A percentile compares a stretch with the other conserved stretches of the same genome.
phyloP scores from a whole-genome alignment of 495 filamentous ascomycete genomes.

The Xylaria nigripes region DNA sequence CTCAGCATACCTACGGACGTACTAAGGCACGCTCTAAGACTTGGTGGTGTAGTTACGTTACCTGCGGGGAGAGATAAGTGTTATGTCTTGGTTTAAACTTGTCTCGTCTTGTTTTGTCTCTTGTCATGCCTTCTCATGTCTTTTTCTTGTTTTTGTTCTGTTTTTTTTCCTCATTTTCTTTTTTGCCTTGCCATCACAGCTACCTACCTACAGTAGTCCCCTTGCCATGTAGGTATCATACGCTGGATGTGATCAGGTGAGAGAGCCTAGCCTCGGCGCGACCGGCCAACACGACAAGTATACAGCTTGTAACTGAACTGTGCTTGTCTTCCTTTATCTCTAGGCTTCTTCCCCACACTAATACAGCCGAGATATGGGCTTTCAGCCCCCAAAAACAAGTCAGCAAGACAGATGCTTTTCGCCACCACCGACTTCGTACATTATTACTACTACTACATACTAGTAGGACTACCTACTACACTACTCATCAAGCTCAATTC shows the following conservation, averaged over 20 bases:
- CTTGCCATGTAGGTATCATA: not conserved
- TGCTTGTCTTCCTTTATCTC: not conserved
- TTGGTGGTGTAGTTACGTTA: too few species aligned
- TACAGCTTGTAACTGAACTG: not conserved
- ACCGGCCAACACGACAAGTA: not conserved
- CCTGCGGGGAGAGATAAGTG: too few species aligned
- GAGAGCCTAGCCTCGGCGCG: conserved; percentile 11
- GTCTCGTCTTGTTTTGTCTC: not conserved
- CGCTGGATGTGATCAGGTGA: conserved; percentile 11
- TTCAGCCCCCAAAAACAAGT: not conserved
- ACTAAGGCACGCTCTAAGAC: too few species aligned
- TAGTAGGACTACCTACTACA: too few species aligned
- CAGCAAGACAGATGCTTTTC: not conserved
- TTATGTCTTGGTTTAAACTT: not conserved
- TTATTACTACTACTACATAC: too few species aligned
- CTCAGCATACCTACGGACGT: too few species aligned
- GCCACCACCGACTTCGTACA: not conserved
- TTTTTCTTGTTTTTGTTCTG: not conserved
- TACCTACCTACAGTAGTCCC: too few species aligned
- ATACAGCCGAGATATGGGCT: conserved; percentile 1
- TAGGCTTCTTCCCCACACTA: not conserved
- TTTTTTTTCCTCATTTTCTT: not conserved
- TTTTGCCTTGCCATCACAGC: not conserved
- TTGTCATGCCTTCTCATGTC: not conserved
- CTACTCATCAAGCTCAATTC: conserved; percentile 3